These are phyloP conservation scores for Microsporum audouinii DNA, from an alignment of 2,329 filamentous ascomycete genomes.

Conservation along the genomic window DNA sequence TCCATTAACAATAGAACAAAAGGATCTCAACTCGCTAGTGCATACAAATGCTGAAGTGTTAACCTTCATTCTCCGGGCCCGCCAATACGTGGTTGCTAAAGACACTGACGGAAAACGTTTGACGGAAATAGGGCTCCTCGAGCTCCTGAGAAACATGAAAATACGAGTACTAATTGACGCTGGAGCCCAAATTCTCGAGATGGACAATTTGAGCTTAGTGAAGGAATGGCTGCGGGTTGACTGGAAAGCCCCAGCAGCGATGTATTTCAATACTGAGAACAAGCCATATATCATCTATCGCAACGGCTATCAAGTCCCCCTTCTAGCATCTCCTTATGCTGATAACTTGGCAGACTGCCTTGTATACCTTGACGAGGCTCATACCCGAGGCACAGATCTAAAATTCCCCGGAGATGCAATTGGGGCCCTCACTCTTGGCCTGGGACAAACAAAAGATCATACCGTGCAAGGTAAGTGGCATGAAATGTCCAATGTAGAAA, in stretches of 20 bases:
- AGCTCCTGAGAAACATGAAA: slow-evolving; percentile 31
- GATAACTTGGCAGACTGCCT: slow-evolving; percentile 46
- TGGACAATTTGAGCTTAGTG: slow-evolving; percentile 44
- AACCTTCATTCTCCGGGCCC: slow-evolving; percentile 48
- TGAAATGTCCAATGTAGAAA: not conserved
- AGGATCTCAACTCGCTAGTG: slow-evolving; percentile 43
- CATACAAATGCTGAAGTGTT: slow-evolving; percentile 61
- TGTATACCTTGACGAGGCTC: slow-evolving; percentile 54
- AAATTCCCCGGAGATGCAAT: slow-evolving; percentile 45
- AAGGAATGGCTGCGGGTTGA: slow-evolving; percentile 40
- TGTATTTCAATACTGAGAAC: slow-evolving; percentile 12
- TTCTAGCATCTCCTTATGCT: slow-evolving; percentile 47
- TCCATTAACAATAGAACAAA: slow-evolving; percentile 45
- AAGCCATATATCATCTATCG: slow-evolving; percentile 11
- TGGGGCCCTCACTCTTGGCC: slow-evolving; percentile 54
- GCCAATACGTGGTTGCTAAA: slow-evolving; percentile 11
- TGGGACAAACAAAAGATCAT: slow-evolving; percentile 51
- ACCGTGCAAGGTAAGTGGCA: slow-evolving; percentile 46
- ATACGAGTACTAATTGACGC: slow-evolving; percentile 57
- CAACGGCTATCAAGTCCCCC: slow-evolving; percentile 7
- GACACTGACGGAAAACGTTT: slow-evolving; percentile 6
- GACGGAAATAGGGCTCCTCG: slow-evolving; percentile 23
- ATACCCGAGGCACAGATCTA: slow-evolving; percentile 56
- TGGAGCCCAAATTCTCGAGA: slow-evolving; percentile 57
- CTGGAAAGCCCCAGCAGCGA: slow-evolving; percentile 6